Evolutionary conservation across 2,329 filamentous ascomycete species (phyloP).

Genomic region (Apiospora aurea): DNA sequence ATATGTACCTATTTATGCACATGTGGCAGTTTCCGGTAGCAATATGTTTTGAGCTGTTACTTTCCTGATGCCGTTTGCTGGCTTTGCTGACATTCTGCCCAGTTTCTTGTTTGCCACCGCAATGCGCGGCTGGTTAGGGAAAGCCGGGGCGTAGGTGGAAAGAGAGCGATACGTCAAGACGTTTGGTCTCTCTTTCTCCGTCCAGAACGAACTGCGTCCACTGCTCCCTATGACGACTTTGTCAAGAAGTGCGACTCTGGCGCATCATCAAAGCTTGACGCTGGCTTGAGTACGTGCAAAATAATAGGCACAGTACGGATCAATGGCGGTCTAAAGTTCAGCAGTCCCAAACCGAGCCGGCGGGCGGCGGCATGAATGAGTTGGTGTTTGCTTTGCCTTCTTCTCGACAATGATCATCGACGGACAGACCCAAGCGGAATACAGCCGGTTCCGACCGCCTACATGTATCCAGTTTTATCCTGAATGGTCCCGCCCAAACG

Average conservation of each 20-base stretch:
- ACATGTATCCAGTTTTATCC: neutral
- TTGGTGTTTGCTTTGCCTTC: neutral
- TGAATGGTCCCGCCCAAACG: neutral
- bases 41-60: neutral
- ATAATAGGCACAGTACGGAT: neutral
- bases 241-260: neutral
- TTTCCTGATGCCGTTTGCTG: neutral
- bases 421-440: slow-evolving; percentile 1
- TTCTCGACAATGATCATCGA: slow-evolving; percentile 7
- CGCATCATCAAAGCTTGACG: neutral
- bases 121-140: slow-evolving; percentile 1
- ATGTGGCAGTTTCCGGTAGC: neutral
- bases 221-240: neutral
- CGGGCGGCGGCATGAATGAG: neutral
- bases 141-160: neutral
- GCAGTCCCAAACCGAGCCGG: neutral
- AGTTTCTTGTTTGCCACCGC: neutral
- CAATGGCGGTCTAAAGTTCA: slow-evolving; percentile 6
- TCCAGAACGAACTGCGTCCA: neutral
- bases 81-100: neutral
- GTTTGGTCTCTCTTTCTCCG: neutral
- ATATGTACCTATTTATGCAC: neutral
- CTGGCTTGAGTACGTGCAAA: neutral
- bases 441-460: neutral
- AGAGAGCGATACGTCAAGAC: neutral